Evolutionary conservation across 1,284 basidiomycete species (phyloP).

Genomic region (Microbotryomycetes sp.): DNA sequence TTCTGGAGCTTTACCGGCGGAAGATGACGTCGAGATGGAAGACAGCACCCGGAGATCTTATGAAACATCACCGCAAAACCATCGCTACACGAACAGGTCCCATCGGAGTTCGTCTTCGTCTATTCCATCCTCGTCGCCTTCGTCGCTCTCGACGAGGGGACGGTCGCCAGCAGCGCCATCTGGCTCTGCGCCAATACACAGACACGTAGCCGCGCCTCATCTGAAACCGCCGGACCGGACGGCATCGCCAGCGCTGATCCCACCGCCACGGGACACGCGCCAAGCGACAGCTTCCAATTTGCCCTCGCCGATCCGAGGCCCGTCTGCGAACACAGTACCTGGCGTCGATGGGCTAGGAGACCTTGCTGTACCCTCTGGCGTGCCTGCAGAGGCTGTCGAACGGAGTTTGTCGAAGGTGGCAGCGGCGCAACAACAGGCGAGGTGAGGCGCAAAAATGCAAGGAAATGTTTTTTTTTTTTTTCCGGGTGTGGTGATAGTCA

Average conservation of each 20-base stretch:
- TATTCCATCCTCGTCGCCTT: neutral
- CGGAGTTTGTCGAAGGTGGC: neutral
- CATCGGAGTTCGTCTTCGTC: neutral
- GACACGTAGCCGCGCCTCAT: neutral
- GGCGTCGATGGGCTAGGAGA: neutral
- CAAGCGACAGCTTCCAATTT: neutral
- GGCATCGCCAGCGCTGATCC: neutral
- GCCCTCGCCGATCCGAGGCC: neutral
- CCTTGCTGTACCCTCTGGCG: neutral
- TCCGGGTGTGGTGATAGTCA: too few relatives aligned
- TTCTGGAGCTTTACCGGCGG: neutral
- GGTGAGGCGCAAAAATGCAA: too few relatives aligned
- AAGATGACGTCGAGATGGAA: neutral
- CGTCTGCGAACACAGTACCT: neutral
- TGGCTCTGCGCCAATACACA: neutral
- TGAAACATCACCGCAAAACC: neutral
- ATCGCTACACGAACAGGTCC: neutral
- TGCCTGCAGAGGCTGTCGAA: neutral
- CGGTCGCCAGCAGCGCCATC: neutral
- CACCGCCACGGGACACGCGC: neutral
- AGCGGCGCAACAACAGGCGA: neutral
- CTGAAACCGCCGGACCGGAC: neutral
- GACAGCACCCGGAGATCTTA: neutral
- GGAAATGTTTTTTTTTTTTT: too few relatives aligned
- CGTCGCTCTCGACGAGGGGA: neutral